Base-by-base conservation (phyloP, 2,329 filamentous ascomycete species). In the Biscogniauxia sp. region DNA sequence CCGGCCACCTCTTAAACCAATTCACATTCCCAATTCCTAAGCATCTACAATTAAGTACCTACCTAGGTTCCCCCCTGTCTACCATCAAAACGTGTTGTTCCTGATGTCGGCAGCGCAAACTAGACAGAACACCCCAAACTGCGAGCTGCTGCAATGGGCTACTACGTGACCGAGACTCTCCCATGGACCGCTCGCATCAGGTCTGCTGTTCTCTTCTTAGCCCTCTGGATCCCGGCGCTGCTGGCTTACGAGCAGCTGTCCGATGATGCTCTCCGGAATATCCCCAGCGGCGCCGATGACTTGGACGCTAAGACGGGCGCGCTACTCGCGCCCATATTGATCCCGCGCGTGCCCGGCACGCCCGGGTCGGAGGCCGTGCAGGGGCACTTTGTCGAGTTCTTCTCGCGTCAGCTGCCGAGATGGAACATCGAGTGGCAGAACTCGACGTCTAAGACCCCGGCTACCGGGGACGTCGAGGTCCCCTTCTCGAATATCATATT, bases 391-490 rank as follows among this genome's bases (percentile, higher is more conserved):
- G 84, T 88, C 70, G 79, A 89, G 73, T 98, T 95, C 82, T 97
- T 98, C 78, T 77, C 77, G 55, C 80, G 79, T 5, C 80, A 87
- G 19, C 84, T 98, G 20, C 93, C 94, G 0, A 78, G 84, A 41
- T 99, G 95, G 95, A 83, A 79, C 5, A 74, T 97, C 51, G 82
- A 88, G 54, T 91, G 92, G 78, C 94, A 99, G 72, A 98, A 98
- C 76, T 93, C 91, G n/a, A 94, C 92, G 0, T 85, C 88, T 26
- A 90, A 82, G 65, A 98, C 94, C 0, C 94, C 94, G 0, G 85
- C 85, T 0, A 91, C 90, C 0, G 87, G 88, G 5, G 81, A 87
- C 60, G 81, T 82, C 58, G 82, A 91, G 6, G 80, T 98, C 0
- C 92, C 92, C 0, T 98, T 99, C 74, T 80, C 85, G 57, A 99